Conservation (phyloP, 106 monocot genomes). For the Dendrobium chrysotoxum region DNA sequence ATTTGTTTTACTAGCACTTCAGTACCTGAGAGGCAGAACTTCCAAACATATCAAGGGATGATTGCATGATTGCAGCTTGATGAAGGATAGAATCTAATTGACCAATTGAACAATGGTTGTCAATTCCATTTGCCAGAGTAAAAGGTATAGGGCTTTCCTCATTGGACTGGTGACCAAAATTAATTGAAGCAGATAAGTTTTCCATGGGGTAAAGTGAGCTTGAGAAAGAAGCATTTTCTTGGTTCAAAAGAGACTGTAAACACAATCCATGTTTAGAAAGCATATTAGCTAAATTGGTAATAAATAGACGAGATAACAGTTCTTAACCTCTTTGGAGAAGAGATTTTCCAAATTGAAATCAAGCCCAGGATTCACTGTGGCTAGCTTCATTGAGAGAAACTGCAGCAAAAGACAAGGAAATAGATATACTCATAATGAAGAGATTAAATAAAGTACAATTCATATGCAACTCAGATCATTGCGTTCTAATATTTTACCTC, state of each 20-base stretch:
- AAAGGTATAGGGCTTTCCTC: conserved; percentile 3
- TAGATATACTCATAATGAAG: neutral
- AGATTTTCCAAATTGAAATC: conserved; percentile 45
- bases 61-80: conserved; percentile 29
- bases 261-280: neutral
- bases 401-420: conserved; percentile 14
- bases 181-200: conserved; percentile 1
- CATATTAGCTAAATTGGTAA: neutral
- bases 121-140: conserved; percentile 9
- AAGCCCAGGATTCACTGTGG: conserved; percentile 50
- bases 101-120: conserved; percentile 14
- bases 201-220: conserved; percentile 1
- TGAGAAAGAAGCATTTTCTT: neutral
- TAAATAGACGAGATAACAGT: too few relatives aligned
- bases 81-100: conserved; percentile 22
- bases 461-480: neutral
- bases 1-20: neutral
- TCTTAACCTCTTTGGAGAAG: conserved; percentile 45
- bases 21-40: conserved; percentile 55
- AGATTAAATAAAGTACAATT: neutral
- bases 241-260: conserved; percentile 7
- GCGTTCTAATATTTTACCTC: conserved; percentile 20
- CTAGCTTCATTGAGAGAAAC: conserved; percentile 76
- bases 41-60: conserved; percentile 29
- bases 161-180: neutral